Evolutionary conservation across 305 asterid genomes (phyloP).

Genomic region (Fraxinus greggii): DNA sequence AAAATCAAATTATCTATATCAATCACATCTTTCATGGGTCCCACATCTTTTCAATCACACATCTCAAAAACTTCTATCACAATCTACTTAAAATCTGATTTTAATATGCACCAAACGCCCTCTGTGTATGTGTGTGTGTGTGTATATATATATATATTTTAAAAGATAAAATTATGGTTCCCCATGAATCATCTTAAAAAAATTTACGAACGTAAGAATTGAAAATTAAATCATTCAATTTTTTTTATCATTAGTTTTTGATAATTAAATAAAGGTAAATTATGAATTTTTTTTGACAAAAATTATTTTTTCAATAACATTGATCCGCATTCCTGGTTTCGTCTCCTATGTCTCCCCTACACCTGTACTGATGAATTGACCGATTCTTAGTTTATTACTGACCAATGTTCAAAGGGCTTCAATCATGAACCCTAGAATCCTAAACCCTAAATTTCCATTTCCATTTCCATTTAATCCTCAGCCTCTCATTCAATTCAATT

Average conservation of each 20-base stretch:
- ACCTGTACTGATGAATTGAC: background rate
- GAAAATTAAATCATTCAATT: background rate
- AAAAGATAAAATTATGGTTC: too few relatives aligned
- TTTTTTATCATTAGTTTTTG: background rate
- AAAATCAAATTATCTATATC: too few relatives aligned
- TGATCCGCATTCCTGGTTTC: background rate
- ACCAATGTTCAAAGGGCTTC: slow-evolving; percentile 7
- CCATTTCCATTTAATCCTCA: background rate
- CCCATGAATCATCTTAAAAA: too few relatives aligned
- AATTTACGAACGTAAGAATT: too few relatives aligned
- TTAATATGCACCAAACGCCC: too few relatives aligned
- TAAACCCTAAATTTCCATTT: background rate
- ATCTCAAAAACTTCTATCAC: too few relatives aligned
- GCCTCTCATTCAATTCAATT: background rate
- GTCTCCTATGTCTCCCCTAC: background rate
- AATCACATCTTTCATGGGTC: too few relatives aligned
- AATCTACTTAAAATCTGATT: too few relatives aligned
- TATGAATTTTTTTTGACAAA: background rate
- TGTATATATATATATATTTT: too few relatives aligned
- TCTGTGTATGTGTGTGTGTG: too few relatives aligned
- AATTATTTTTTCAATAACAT: too few relatives aligned
- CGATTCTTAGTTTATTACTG: slow-evolving; percentile 13
- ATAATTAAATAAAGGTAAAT: background rate
- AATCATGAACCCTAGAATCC: background rate
- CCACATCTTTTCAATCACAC: too few relatives aligned